phyloP scores from a whole-genome alignment of 2,329 filamentous ascomycete genomes.

The Aureobasidium sp. region DNA sequence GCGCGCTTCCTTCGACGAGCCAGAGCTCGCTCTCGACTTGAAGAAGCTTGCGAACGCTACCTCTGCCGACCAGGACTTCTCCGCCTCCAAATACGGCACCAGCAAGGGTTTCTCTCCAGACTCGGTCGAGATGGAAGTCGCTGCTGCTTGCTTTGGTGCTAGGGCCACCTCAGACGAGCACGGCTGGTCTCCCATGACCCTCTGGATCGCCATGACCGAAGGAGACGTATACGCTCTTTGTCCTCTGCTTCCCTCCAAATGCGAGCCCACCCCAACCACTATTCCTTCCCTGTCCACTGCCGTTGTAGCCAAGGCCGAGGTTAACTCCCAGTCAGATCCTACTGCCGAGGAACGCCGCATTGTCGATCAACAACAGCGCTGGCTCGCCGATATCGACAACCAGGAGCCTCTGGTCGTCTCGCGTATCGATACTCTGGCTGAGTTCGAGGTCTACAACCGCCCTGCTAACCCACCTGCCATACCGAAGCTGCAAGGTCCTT shows the following conservation, averaged over 20 bases:
- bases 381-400: constrained; percentile 50
- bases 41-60: constrained; percentile 82
- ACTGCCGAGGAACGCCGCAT: constrained; percentile 39
- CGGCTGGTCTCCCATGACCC: constrained; percentile 87
- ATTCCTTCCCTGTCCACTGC: constrained; percentile 77
- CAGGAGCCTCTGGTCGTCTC: constrained; percentile 42
- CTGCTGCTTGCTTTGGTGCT: constrained; percentile 77
- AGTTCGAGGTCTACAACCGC: constrained; percentile 49
- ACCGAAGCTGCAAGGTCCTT: constrained; percentile 56
- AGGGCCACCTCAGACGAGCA: constrained; percentile 50
- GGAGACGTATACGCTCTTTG: constrained; percentile 92
- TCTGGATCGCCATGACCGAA: constrained; percentile 93
- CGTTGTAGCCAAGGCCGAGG: constrained; percentile 63
- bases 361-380: constrained; percentile 50
- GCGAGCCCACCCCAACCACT: constrained; percentile 64
- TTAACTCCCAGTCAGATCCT: constrained; percentile 34
- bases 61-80: constrained; percentile 74
- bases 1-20: constrained; percentile 78
- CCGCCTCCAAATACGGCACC: constrained; percentile 64
- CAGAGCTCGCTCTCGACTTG: constrained; percentile 76
- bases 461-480: constrained; percentile 48
- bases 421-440: constrained; percentile 34
- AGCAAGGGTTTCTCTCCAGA: constrained; percentile 84
- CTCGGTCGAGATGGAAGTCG: constrained; percentile 86
- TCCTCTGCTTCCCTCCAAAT: constrained; percentile 78